Conservation (phyloP, 768 basidiomycete species). For the Tylopilus cervinicoccineus region DNA sequence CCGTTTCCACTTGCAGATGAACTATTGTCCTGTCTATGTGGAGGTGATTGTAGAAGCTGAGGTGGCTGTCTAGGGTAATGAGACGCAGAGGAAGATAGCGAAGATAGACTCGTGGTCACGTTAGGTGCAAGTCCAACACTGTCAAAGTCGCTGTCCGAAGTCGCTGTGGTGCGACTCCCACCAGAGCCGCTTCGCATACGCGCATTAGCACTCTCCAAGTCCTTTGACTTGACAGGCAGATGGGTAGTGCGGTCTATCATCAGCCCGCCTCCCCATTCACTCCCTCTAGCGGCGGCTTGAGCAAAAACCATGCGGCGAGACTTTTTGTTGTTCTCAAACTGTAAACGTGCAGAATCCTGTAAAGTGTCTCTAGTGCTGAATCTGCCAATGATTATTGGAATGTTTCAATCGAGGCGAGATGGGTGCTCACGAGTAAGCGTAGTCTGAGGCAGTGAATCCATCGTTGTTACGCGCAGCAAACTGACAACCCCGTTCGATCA, state of each 20-base stretch:
- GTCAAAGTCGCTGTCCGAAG: slow-evolving; percentile 68
- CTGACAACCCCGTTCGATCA: slow-evolving; percentile 88
- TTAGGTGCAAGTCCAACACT: slow-evolving; percentile 38
- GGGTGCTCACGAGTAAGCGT: slow-evolving; percentile 56
- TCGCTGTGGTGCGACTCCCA: slow-evolving; percentile 70
- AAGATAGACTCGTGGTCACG: slow-evolving; percentile 45
- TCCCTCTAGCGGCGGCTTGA: slow-evolving; percentile 66
- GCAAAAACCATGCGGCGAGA: slow-evolving; percentile 66
- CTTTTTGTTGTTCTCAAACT: slow-evolving; percentile 78
- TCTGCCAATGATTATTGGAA: slow-evolving; percentile 34
- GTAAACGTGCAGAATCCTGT: slow-evolving; percentile 74
- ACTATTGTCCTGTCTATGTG: slow-evolving; percentile 31
- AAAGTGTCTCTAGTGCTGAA: slow-evolving; percentile 72
- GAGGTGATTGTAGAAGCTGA: slow-evolving; percentile 40
- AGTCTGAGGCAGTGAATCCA: slow-evolving; percentile 90
- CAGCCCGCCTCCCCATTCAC: slow-evolving; percentile 50
- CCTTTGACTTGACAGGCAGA: slow-evolving; percentile 43
- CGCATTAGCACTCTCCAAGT: slow-evolving; percentile 36
- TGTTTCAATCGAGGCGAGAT: not conserved
- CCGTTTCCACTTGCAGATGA: slow-evolving; percentile 35
- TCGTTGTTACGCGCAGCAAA: slow-evolving; percentile 82
- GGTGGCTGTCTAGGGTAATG: slow-evolving; percentile 42
- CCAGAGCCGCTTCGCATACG: slow-evolving; percentile 80
- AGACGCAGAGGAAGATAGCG: slow-evolving; percentile 61
- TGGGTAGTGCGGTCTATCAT: slow-evolving; percentile 43